phyloP scores from a whole-genome alignment of 768 basidiomycete genomes.

The Phlebiopsis gigantea region DNA sequence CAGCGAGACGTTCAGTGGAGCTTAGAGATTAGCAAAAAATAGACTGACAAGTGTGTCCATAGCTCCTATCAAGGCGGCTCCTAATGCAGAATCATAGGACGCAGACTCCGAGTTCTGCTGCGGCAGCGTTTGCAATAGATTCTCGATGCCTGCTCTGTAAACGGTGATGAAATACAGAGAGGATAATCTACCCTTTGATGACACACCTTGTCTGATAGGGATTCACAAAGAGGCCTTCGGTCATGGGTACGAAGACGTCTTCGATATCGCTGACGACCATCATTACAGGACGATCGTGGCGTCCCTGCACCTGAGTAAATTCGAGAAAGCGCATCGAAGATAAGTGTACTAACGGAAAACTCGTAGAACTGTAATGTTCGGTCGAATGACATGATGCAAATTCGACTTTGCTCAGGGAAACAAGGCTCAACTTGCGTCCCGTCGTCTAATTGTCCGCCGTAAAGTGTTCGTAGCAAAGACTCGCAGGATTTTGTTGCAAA shows the following conservation, averaged over 20 bases:
- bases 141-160: slow-evolving; percentile 56
- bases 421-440: slow-evolving; percentile 37
- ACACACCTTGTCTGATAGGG: slow-evolving; percentile 65
- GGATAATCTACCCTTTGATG: too few species aligned
- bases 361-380: slow-evolving; percentile 81
- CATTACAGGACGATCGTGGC: slow-evolving; percentile 51
- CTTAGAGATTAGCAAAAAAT: slow-evolving; percentile 8
- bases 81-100: slow-evolving; percentile 59
- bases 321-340: neutral
- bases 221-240: slow-evolving; percentile 69
- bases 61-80: slow-evolving; percentile 68
- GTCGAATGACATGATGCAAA: slow-evolving; percentile 87
- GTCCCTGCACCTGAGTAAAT: slow-evolving; percentile 33
- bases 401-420: slow-evolving; percentile 46
- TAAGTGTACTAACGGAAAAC: slow-evolving; percentile 61
- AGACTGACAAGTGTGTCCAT: slow-evolving; percentile 47
- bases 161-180: neutral
- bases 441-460: slow-evolving; percentile 44
- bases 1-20: slow-evolving; percentile 15
- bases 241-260: slow-evolving; percentile 85
- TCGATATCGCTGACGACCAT: slow-evolving; percentile 84
- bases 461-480: slow-evolving; percentile 57
- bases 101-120: slow-evolving; percentile 47
- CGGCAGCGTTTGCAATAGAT: slow-evolving; percentile 61
- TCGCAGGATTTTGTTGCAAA: slow-evolving; percentile 64